Base-by-base conservation (phyloP, 345 rosid genomes). In the Capsella bursapastoris region DNA sequence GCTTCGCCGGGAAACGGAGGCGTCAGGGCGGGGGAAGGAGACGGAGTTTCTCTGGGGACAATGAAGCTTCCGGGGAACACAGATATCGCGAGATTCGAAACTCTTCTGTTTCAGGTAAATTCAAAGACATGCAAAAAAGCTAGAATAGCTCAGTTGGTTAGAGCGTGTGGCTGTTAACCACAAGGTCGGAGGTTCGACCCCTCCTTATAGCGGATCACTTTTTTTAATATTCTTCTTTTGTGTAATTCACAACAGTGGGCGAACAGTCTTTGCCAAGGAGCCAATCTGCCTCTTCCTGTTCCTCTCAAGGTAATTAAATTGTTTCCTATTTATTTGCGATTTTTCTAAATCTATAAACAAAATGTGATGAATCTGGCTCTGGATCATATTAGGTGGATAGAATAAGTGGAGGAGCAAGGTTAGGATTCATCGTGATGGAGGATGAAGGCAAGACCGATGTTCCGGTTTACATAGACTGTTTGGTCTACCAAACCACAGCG, bases 251-350 rank as follows among this genome's bases (percentile, higher is more conserved):
- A 15, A 68, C 86, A 93, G 98, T 93, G 98, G 98, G 97, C 87
- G 1, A 90, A 93, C 75, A 90, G 97, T 82, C 89, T 93, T 27
- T 85, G 89, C 72, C 98, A 93, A 83, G 97, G 98, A 74, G 93
- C 97, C 35, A 90, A 89, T 79, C 72, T 93, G 40, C 98, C 95
- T 27, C 89, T 93, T 51, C 93, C 98, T 4, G 68, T 84, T 69
- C 98, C 97, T 52, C 81, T 90, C 58, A 89, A 90, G 93, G 98
- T 93, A 31, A 1, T 1, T 34, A n/a, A 15, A 10, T 13, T 43
- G 48, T 3, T 48, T 35, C 27, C 13, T 38, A 22, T 22, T 22
- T 22, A 18, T n/a, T 40, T 45, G 28, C 4, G 25, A 29, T 35
- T 12, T 4, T 4, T 71, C 37, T 2, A 9, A 31, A 16, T 11